Evolutionary conservation across 345 rosid species (phyloP).

Genomic region (Fremontodendron californicum): DNA sequence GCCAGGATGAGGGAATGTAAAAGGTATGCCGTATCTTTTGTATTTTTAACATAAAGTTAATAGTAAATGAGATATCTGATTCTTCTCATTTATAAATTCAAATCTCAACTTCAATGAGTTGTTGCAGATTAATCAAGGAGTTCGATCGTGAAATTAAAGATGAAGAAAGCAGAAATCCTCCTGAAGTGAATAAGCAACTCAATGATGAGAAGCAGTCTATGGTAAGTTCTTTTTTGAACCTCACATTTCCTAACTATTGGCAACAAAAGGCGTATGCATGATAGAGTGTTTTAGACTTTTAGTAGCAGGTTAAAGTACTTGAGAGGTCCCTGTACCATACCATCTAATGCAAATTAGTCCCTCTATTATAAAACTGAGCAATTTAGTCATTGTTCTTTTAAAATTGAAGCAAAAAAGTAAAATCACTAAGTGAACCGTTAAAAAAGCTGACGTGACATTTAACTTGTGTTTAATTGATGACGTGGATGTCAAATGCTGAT

Average conservation of each 20-base stretch:
- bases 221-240: conserved; percentile 44
- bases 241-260: not conserved
- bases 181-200: conserved; percentile 78
- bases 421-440: too few relatives aligned
- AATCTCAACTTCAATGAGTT: conserved; percentile 14
- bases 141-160: conserved; percentile 87
- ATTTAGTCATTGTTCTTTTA: too few relatives aligned
- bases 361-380: too few relatives aligned
- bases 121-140: conserved; percentile 79
- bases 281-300: too few relatives aligned
- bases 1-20: conserved; percentile 97
- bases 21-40: conserved; percentile 38
- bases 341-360: too few relatives aligned
- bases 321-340: too few relatives aligned
- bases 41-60: not conserved
- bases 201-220: conserved; percentile 97
- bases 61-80: not conserved
- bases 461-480: too few relatives aligned
- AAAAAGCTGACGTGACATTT: too few relatives aligned
- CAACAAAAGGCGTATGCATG: not conserved
- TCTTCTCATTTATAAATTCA: not conserved
- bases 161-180: conserved; percentile 71
- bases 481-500: too few relatives aligned
- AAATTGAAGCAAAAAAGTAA: too few relatives aligned
- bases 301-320: too few relatives aligned